Evolutionary conservation across 768 basidiomycete genomes (phyloP).

Genomic region (Cubamyces lactineus): DNA sequence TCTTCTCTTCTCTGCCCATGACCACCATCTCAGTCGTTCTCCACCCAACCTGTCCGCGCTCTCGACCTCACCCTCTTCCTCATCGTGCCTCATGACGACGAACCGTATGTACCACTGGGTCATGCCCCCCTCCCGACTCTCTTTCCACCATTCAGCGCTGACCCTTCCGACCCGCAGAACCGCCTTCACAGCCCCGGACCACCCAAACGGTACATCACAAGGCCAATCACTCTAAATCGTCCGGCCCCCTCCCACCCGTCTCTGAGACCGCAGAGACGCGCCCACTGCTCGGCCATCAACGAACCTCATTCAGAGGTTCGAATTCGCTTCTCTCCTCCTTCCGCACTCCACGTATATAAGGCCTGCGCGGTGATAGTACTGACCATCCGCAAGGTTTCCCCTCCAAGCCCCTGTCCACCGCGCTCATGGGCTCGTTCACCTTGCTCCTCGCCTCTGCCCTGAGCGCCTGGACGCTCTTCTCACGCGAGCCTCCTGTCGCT

Average conservation of each 20-base stretch:
- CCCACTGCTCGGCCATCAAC: not conserved
- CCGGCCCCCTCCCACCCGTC: not conserved
- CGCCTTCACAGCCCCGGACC: not conserved
- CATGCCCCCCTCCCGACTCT: not conserved
- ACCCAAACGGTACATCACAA: constrained; percentile 2
- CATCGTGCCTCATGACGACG: not conserved
- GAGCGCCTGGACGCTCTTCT: constrained; percentile 13
- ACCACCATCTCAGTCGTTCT: not conserved
- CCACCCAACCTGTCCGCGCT: not conserved
- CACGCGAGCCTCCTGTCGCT: not conserved
- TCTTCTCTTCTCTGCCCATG: constrained; percentile 3
- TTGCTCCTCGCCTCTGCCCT: constrained; percentile 15
- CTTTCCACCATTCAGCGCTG: not conserved
- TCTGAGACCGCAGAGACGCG: not conserved
- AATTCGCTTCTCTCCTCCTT: not conserved
- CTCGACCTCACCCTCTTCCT: not conserved
- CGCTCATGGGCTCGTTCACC: constrained; percentile 14
- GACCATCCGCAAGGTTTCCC: not conserved
- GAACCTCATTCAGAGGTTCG: not conserved
- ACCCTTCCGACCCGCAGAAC: not conserved
- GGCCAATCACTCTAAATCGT: not conserved
- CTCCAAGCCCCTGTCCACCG: not conserved
- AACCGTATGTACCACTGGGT: not conserved
- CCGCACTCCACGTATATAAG: not conserved
- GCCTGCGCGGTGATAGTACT: not conserved